Evolutionary conservation across 2,329 filamentous ascomycete genomes (phyloP).

Genomic region (Incumbomyces delicatus): DNA sequence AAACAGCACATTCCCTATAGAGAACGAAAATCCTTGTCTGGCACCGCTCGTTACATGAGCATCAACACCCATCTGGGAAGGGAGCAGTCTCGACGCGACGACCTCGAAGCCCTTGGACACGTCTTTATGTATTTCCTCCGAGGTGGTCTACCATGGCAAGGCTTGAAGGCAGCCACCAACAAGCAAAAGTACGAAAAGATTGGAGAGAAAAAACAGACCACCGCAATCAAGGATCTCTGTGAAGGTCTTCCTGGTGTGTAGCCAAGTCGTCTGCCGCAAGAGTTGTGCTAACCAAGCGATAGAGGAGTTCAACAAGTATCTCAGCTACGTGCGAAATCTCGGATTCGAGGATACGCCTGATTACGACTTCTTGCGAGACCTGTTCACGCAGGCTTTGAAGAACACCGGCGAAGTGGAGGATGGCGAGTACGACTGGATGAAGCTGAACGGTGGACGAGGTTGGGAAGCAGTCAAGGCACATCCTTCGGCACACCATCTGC

Average conservation of each 20-base stretch:
- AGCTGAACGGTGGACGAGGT: conserved; percentile 84
- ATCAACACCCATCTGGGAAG: conserved; percentile 98
- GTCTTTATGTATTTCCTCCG: conserved; percentile 62
- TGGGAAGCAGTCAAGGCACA: conserved; percentile 73
- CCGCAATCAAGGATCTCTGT: conserved; percentile 90
- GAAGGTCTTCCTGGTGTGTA: conserved; percentile 72
- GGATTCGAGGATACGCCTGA: conserved; percentile 98
- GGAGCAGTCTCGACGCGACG: conserved; percentile 91
- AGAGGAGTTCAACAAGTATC: conserved; percentile 95
- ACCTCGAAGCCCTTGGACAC: conserved; percentile 73
- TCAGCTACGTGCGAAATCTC: conserved; percentile 93
- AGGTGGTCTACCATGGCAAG: conserved; percentile 58
- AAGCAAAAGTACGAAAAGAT: conserved; percentile 99
- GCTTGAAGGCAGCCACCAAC: conserved; percentile 59
- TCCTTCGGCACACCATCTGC: conserved; percentile 62
- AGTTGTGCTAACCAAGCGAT: conserved; percentile 13
- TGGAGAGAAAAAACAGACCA: conserved; percentile 99
- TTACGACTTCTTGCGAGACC: conserved; percentile 92
- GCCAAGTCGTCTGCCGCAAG: background rate
- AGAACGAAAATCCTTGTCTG: conserved; percentile 91
- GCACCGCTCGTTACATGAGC: conserved; percentile 97
- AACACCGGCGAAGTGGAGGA: conserved; percentile 91
- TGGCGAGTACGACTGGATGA: conserved; percentile 99
- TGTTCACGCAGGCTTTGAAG: conserved; percentile 93
- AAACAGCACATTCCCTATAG: conserved; percentile 98